Conservation (phyloP, 1,284 basidiomycete genomes). For the Wolfiporia cocos region DNA sequence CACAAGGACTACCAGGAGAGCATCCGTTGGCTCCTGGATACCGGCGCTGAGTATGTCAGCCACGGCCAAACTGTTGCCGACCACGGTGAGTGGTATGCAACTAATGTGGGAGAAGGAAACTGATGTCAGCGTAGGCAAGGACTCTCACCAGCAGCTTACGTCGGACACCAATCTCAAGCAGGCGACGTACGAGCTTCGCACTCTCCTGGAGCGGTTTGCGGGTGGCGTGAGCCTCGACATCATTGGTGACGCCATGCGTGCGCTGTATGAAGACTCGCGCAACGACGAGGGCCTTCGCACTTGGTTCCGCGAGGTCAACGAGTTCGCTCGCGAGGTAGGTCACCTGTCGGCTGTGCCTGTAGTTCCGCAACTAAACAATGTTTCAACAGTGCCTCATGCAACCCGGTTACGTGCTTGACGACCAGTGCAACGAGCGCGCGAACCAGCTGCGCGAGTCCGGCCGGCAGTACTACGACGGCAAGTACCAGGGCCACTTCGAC, state of each 20-base stretch:
- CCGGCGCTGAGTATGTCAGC: constrained; percentile 68
- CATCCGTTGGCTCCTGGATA: constrained; percentile 70
- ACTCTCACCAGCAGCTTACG: constrained; percentile 26
- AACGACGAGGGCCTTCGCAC: constrained; percentile 71
- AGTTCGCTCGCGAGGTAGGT: constrained; percentile 43
- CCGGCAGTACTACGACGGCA: constrained; percentile 74
- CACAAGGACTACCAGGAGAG: constrained; percentile 87
- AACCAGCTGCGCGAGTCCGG: constrained; percentile 60
- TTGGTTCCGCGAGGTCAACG: constrained; percentile 73
- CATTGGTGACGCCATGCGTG: constrained; percentile 69
- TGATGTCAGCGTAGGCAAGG: constrained; percentile 21
- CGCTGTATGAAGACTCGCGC: constrained; percentile 70
- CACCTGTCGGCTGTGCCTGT: too few species aligned
- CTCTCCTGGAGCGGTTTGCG: constrained; percentile 91
- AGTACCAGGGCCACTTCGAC: constrained; percentile 85
- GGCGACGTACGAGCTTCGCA: constrained; percentile 63
- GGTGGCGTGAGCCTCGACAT: constrained; percentile 63
- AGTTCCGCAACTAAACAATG: neutral
- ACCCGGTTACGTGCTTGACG: constrained; percentile 85
- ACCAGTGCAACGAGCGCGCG: constrained; percentile 62
- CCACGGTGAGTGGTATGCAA: constrained; percentile 16
- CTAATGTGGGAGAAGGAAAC: neutral
- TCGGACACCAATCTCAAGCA: constrained; percentile 49
- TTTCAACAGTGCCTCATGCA: constrained; percentile 63
- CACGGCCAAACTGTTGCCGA: constrained; percentile 48